Evolutionary conservation across 306 rosid species (phyloP).

Genomic region (Ceratonia siliqua): DNA sequence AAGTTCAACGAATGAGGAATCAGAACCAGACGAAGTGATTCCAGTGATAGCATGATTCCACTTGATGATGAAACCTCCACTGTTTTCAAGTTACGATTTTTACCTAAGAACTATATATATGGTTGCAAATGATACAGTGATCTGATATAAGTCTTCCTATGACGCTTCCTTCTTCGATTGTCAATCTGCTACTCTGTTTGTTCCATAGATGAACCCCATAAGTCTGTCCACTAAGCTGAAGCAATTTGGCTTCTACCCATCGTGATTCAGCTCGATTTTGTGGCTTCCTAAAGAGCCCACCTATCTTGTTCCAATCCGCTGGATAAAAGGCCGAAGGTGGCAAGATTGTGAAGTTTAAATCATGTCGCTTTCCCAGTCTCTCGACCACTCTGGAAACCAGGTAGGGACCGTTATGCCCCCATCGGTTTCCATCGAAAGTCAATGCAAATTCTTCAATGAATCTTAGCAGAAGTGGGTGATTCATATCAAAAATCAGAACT

Average conservation of each 20-base stretch:
- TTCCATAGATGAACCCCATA: constrained; percentile 84
- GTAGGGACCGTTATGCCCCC: constrained; percentile 94
- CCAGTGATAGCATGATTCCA: not conserved
- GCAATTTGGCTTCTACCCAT: constrained; percentile 60
- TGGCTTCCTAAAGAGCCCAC: constrained; percentile 53
- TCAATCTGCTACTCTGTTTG: constrained; percentile 55
- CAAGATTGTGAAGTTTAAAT: constrained; percentile 47
- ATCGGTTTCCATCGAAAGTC: constrained; percentile 74
- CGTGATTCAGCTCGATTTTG: constrained; percentile 33
- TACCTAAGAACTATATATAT: constrained; percentile 27
- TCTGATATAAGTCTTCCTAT: constrained; percentile 54
- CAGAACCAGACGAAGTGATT: too few relatives aligned
- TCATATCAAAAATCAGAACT: constrained; percentile 68
- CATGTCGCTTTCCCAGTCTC: constrained; percentile 38
- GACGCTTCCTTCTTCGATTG: constrained; percentile 69
- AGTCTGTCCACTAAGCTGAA: constrained; percentile 50
- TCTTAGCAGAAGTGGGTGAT: constrained; percentile 71
- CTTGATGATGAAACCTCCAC: constrained; percentile 23
- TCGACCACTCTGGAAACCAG: constrained; percentile 74
- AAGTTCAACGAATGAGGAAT: too few relatives aligned
- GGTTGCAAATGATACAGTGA: constrained; percentile 55
- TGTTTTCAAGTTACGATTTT: not conserved
- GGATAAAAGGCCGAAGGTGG: constrained; percentile 71
- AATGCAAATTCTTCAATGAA: constrained; percentile 70
- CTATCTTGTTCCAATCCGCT: constrained; percentile 56